Conservation (phyloP, 2,329 filamentous ascomycete genomes). For the Didymella lethalis region DNA sequence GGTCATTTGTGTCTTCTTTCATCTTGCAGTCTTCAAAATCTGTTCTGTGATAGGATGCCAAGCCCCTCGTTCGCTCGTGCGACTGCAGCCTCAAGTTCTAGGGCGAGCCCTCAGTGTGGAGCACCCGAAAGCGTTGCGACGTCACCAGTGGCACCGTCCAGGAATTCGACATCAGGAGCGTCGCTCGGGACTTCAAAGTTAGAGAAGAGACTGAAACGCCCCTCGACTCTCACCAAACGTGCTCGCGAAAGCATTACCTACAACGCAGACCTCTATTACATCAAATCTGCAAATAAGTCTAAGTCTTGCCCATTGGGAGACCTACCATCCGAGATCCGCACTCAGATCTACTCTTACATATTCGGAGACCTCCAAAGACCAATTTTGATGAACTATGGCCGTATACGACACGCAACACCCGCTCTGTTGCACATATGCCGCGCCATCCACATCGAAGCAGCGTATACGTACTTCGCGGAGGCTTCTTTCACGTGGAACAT, state of each 20-base stretch:
- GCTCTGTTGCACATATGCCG: slow-evolving; percentile 31
- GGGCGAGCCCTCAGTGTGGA: slow-evolving; percentile 7
- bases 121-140: background rate
- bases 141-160: background rate
- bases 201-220: slow-evolving; percentile 22
- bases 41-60: slow-evolving; percentile 15
- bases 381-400: slow-evolving; percentile 10
- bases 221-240: slow-evolving; percentile 22
- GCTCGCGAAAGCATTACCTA: slow-evolving; percentile 18
- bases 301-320: slow-evolving; percentile 29
- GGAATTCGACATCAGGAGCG: background rate
- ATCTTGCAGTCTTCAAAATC: too few species aligned
- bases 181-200: background rate
- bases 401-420: slow-evolving; percentile 6
- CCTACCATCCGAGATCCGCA: slow-evolving; percentile 34
- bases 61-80: slow-evolving; percentile 33
- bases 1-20: background rate
- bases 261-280: slow-evolving; percentile 23
- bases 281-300: slow-evolving; percentile 24
- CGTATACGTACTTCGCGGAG: slow-evolving; percentile 36
- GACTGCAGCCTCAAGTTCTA: slow-evolving; percentile 28
- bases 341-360: slow-evolving; percentile 28
- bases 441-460: slow-evolving; percentile 40
- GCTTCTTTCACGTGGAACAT: slow-evolving; percentile 29
- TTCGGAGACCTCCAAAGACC: slow-evolving; percentile 13